Percentiles rank a stretch among this genome's conserved stretches.
Evolutionary conservation across 2,329 filamentous ascomycete genomes (phyloP).

Genomic region (Alternaria atra): DNA sequence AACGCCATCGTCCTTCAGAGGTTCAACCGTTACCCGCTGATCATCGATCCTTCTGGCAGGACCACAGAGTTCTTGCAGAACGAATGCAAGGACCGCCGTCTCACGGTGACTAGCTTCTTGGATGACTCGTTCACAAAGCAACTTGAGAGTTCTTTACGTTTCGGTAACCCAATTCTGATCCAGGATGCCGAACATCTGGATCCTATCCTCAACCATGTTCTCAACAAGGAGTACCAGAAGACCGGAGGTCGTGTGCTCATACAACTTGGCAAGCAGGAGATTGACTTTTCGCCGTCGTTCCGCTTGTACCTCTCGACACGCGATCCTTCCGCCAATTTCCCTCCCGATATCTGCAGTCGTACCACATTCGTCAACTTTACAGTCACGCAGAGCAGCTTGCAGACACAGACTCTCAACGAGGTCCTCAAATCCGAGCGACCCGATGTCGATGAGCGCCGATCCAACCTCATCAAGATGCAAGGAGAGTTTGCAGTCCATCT

Average conservation of each 20-base stretch:
- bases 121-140: slow-evolving; percentile 99
- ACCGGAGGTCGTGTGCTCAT: slow-evolving; percentile 98
- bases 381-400: slow-evolving; percentile 97
- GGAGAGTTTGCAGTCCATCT: slow-evolving; percentile 99
- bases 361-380: slow-evolving; percentile 99
- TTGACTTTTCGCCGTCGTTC: slow-evolving; percentile 97
- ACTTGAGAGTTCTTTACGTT: slow-evolving; percentile 93
- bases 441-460: slow-evolving; percentile 94
- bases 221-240: slow-evolving; percentile 99
- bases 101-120: slow-evolving; percentile 97
- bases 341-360: slow-evolving; percentile 96
- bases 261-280: slow-evolving; percentile 97
- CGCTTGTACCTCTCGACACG: slow-evolving; percentile 93
- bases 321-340: slow-evolving; percentile 94
- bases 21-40: slow-evolving; percentile 97
- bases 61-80: slow-evolving; percentile 95
- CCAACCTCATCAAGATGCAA: slow-evolving; percentile 97
- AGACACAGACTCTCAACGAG: slow-evolving; percentile 96
- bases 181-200: slow-evolving; percentile 98
- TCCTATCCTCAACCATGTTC: slow-evolving; percentile 95
- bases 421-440: slow-evolving; percentile 97
- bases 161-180: slow-evolving; percentile 97
- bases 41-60: slow-evolving; percentile 95
- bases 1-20: slow-evolving; percentile 97
- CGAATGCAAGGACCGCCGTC: slow-evolving; percentile 89